Conservation (phyloP, 495 filamentous ascomycete species). For the Aspergillus ellipticus region DNA sequence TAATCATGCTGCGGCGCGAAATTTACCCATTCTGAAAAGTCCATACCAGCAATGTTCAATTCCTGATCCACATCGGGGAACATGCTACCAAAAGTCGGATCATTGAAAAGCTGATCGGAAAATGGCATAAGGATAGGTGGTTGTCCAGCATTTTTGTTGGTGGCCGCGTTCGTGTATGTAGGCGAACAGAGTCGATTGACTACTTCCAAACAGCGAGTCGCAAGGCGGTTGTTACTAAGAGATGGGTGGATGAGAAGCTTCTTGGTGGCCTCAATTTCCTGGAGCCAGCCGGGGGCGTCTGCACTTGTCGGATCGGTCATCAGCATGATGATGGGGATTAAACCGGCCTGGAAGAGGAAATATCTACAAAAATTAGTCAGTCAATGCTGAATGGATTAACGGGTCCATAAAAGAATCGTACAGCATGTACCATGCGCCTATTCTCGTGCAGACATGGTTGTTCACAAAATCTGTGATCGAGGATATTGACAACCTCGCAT, state of each 20-base stretch:
- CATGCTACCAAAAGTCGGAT: conserved; percentile 35
- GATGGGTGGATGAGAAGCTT: conserved; percentile 41
- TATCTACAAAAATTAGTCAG: conserved; percentile 26
- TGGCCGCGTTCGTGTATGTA: conserved; percentile 13
- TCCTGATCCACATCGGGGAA: conserved; percentile 40
- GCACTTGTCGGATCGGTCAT: conserved; percentile 45
- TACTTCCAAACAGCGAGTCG: conserved; percentile 41
- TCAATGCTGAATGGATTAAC: not conserved
- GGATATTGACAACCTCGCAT: conserved; percentile 39
- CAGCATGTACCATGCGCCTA: conserved; percentile 52
- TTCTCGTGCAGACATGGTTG: conserved; percentile 37
- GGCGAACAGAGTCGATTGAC: conserved; percentile 44
- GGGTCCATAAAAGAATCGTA: conserved; percentile 20
- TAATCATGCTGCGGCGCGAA: conserved; percentile 31
- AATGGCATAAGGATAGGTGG: conserved; percentile 38
- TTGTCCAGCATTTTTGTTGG: conserved; percentile 9
- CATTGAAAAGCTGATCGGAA: conserved; percentile 38
- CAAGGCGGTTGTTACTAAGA: conserved; percentile 40
- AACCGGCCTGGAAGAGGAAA: conserved; percentile 52
- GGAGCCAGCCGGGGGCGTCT: conserved; percentile 41
- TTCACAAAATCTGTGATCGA: conserved; percentile 45
- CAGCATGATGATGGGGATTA: conserved; percentile 49
- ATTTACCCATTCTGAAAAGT: conserved; percentile 47
- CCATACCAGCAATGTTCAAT: conserved; percentile 34
- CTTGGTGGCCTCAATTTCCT: conserved; percentile 47